phyloP scores from a whole-genome alignment of 805 yeast species.

The Gaillardinia entomophila region DNA sequence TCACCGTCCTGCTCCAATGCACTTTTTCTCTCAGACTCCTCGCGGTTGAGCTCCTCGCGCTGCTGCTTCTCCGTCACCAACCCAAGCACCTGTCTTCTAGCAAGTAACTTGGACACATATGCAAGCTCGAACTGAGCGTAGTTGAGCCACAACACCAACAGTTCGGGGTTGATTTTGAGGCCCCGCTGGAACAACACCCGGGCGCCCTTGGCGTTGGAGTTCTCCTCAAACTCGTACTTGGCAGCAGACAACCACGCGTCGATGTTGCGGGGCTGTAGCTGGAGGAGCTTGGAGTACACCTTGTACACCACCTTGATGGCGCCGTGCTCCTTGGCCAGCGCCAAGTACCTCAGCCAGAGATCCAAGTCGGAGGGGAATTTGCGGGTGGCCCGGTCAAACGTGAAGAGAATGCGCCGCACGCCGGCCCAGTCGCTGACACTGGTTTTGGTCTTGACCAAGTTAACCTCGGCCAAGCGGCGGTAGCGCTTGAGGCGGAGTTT shows the following conservation, averaged over 20 bases:
- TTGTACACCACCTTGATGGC: constrained; percentile 69
- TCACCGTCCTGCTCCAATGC: constrained; percentile 28
- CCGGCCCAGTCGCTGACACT: constrained; percentile 86
- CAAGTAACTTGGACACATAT: constrained; percentile 75
- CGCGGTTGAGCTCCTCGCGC: constrained; percentile 35
- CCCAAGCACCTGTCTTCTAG: constrained; percentile 79
- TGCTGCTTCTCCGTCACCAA: constrained; percentile 72
- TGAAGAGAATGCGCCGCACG: constrained; percentile 69
- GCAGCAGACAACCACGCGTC: constrained; percentile 95
- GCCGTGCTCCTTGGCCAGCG: constrained; percentile 59
- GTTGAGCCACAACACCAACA: constrained; percentile 69
- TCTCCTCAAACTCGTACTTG: constrained; percentile 83
- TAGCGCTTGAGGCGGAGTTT: constrained; percentile 68
- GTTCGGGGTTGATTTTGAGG: constrained; percentile 75
- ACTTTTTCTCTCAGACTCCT: constrained; percentile 26
- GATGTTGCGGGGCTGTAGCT: constrained; percentile 84
- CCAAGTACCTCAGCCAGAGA: constrained; percentile 75
- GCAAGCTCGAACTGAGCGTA: constrained; percentile 85
- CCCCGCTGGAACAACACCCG: constrained; percentile 81
- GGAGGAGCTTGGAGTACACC: constrained; percentile 71
- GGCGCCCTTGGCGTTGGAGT: constrained; percentile 85
- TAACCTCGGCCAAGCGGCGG: constrained; percentile 50
- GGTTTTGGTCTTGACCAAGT: constrained; percentile 53
- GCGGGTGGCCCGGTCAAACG: constrained; percentile 76
- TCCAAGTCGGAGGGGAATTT: constrained; percentile 72